Conservation (phyloP, 2,329 filamentous ascomycete genomes). For the Periconia macrospinosa region DNA sequence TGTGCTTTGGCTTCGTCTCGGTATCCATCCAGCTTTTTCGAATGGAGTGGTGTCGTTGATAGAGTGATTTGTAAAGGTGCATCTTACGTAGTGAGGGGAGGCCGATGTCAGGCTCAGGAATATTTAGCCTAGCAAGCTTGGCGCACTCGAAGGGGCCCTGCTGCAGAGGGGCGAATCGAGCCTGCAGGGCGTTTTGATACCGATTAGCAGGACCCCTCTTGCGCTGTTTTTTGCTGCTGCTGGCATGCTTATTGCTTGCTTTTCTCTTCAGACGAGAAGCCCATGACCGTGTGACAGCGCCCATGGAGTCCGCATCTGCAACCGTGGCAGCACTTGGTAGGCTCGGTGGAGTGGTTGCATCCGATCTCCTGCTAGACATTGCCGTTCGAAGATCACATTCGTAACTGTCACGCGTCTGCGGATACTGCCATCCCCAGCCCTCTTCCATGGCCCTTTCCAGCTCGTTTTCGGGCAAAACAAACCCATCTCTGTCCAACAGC, state of each 20-base stretch:
- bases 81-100: conserved; percentile 77
- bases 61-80: conserved; percentile 95
- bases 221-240: conserved; percentile 59
- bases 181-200: conserved; percentile 48
- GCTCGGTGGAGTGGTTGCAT: conserved; percentile 13
- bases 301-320: conserved; percentile 25
- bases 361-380: neutral
- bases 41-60: conserved; percentile 89
- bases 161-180: conserved; percentile 55
- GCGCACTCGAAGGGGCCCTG: conserved; percentile 87
- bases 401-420: conserved; percentile 70
- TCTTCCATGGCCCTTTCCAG: conserved; percentile 82
- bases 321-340: conserved; percentile 25
- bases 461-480: conserved; percentile 76
- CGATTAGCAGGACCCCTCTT: conserved; percentile 55
- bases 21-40: conserved; percentile 86
- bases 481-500: conserved; percentile 83
- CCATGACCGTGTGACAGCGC: conserved; percentile 31
- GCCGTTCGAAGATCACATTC: conserved; percentile 76
- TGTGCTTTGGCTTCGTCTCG: conserved; percentile 81
- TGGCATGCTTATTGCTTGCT: conserved; percentile 38
- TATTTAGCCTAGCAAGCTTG: conserved; percentile 77
- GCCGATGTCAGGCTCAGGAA: conserved; percentile 80
- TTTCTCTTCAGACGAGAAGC: conserved; percentile 44
- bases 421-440: conserved; percentile 98